Evolutionary conservation across 164 flowering plant species (phyloP).

Genomic region (Cinnamomum chago): DNA sequence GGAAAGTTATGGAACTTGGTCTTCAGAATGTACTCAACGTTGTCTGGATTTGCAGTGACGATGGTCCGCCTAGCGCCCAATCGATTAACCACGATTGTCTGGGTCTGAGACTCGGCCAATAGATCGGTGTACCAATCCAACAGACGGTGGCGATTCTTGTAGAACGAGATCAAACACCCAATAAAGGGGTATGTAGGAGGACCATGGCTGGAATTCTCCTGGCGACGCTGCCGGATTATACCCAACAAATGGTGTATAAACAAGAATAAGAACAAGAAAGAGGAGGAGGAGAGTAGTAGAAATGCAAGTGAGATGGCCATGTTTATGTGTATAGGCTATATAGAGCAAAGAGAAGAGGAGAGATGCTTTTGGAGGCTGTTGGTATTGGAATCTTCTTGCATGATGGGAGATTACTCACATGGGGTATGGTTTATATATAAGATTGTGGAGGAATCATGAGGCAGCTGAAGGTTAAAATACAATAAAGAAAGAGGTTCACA

Average conservation of each 20-base stretch:
- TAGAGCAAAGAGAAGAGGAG: no score
- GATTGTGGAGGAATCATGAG: no score
- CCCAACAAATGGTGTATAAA: not conserved
- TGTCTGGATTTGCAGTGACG: constrained; percentile 66
- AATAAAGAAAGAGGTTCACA: no score
- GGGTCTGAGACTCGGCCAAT: constrained; percentile 40
- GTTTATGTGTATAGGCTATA: no score
- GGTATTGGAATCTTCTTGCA: no score
- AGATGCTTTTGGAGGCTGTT: no score
- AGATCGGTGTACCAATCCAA: constrained; percentile 73
- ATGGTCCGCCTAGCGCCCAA: constrained; percentile 51
- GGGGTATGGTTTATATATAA: no score
- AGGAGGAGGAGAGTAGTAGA: not conserved
- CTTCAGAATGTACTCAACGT: constrained; percentile 66
- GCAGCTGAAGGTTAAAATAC: no score
- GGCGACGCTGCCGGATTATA: not conserved
- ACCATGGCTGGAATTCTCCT: not conserved
- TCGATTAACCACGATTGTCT: constrained; percentile 47
- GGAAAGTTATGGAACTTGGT: constrained; percentile 64
- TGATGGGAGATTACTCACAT: no score
- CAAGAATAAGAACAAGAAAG: not conserved
- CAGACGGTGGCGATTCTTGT: constrained; percentile 46
- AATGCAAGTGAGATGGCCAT: no score
- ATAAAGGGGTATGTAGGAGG: constrained; percentile 53
- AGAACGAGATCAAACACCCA: constrained; percentile 56